phyloP scores from a whole-genome alignment of 2,329 filamentous ascomycete species.

The Fusarium sororula region DNA sequence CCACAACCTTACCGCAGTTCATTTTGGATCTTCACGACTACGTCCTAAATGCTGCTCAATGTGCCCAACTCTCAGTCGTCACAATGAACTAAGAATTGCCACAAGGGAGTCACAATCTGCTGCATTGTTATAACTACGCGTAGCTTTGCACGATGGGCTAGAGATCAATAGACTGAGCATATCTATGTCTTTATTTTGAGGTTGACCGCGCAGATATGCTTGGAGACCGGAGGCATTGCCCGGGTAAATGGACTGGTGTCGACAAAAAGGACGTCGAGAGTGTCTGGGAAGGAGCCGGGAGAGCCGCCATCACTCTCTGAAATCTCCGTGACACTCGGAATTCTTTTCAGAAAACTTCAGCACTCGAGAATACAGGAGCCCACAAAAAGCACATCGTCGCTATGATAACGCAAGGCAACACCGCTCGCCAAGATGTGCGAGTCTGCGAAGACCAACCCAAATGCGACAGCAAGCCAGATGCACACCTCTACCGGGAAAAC shows the following conservation, averaged over 20 bases:
- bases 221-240: accelerated
- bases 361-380: background rate
- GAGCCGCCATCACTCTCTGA: too few species aligned
- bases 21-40: background rate
- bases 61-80: too few species aligned
- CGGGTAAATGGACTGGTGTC: background rate
- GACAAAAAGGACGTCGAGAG: background rate
- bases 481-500: accelerated
- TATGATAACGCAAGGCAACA: accelerated
- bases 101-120: accelerated
- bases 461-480: background rate
- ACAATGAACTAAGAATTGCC: background rate
- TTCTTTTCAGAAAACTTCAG: accelerated
- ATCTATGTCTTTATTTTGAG: background rate
- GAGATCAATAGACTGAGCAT: background rate
- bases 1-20: too few species aligned
- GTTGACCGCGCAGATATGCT: accelerated
- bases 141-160: accelerated
- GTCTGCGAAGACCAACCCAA: background rate
- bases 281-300: background rate
- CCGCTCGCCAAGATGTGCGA: too few species aligned
- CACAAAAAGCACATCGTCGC: accelerated
- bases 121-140: background rate
- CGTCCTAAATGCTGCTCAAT: accelerated
- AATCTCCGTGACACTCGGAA: accelerated